These are phyloP conservation scores for Boletellus dicymbophilus DNA, from an alignment of 1,284 basidiomycete species.

Conservation along the genomic window DNA sequence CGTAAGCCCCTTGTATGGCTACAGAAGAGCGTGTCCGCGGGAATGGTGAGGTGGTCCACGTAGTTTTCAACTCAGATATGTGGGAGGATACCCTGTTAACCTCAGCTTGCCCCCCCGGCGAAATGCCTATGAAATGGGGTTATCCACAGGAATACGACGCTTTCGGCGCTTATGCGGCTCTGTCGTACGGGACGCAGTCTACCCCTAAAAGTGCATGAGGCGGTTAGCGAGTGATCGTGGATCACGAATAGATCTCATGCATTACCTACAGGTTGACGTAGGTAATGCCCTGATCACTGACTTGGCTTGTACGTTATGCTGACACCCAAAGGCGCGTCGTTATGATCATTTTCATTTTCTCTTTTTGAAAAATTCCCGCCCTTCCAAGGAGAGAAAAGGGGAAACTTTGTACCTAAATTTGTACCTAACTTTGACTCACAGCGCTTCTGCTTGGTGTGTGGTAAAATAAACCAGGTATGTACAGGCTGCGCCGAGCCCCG, in stretches of 20 bases:
- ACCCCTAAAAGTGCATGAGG: conserved; percentile 11
- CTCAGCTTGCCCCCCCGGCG: conserved; percentile 2
- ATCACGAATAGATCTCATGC: conserved; percentile 16
- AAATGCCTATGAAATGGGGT: neutral
- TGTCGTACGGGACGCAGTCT: neutral
- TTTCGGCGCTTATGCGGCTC: neutral
- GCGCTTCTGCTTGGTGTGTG: conserved; percentile 6
- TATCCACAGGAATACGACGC: neutral
- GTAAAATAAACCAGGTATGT: too few species aligned
- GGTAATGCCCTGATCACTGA: neutral
- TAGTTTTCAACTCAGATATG: conserved; percentile 26
- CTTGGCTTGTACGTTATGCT: conserved; percentile 14
- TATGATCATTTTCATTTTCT: conserved; percentile 2
- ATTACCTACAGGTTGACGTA: conserved; percentile 9
- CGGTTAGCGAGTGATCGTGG: conserved; percentile 11
- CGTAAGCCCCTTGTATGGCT: conserved; percentile 12
- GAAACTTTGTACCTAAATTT: conserved; percentile 6
- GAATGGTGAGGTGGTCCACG: conserved; percentile 9
- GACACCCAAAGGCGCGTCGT: conserved; percentile 4
- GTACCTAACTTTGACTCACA: conserved; percentile 16
- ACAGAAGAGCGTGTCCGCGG: conserved; percentile 24
- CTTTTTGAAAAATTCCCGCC: neutral
- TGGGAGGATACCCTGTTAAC: conserved; percentile 20
- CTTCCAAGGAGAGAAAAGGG: conserved; percentile 1
- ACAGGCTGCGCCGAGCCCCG: neutral